Percentiles rank a stretch among this genome's conserved stretches.
These are phyloP conservation scores for Inonotus obliquus DNA, from an alignment of 1,284 basidiomycete species.

Conservation along the genomic window DNA sequence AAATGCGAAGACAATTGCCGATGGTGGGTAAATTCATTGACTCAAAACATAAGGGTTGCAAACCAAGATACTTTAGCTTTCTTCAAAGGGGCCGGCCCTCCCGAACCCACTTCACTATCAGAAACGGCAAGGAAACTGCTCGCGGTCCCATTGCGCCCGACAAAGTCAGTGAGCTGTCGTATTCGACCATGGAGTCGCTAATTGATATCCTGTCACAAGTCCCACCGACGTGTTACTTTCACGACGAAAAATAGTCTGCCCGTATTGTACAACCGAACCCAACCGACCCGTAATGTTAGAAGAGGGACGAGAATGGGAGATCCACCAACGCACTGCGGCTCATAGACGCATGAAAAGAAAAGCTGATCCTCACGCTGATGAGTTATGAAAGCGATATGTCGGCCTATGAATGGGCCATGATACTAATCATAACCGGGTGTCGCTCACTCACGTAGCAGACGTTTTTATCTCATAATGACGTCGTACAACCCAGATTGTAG, in stretches of 20 bases:
- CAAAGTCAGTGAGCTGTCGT: conserved; percentile 38
- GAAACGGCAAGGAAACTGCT: conserved; percentile 50
- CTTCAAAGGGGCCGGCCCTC: conserved; percentile 46
- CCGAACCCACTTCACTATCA: conserved; percentile 56
- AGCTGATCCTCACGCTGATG: not conserved
- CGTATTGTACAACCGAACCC: conserved; percentile 61
- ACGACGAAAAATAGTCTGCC: conserved; percentile 59
- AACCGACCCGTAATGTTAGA: conserved; percentile 73
- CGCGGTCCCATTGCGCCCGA: conserved; percentile 36
- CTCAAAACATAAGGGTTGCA: not conserved
- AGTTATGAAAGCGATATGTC: no score
- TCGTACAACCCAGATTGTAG: no score
- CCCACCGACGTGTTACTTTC: conserved; percentile 54
- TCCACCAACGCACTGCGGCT: conserved; percentile 54
- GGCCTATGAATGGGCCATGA: no score
- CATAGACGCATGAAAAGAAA: conserved; percentile 40
- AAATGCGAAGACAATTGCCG: conserved; percentile 45
- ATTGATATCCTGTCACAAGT: conserved; percentile 30
- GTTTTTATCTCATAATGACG: no score
- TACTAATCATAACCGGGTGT: no score
- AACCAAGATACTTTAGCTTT: conserved; percentile 46
- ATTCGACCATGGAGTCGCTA: conserved; percentile 4
- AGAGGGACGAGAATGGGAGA: conserved; percentile 59
- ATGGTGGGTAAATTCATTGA: conserved; percentile 33
- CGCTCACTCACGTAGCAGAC: no score